Percentiles rank a stretch among this genome's conserved stretches.
Evolutionary conservation across 495 filamentous ascomycete species (phyloP).

Genomic region (Cairneyella variabilis): DNA sequence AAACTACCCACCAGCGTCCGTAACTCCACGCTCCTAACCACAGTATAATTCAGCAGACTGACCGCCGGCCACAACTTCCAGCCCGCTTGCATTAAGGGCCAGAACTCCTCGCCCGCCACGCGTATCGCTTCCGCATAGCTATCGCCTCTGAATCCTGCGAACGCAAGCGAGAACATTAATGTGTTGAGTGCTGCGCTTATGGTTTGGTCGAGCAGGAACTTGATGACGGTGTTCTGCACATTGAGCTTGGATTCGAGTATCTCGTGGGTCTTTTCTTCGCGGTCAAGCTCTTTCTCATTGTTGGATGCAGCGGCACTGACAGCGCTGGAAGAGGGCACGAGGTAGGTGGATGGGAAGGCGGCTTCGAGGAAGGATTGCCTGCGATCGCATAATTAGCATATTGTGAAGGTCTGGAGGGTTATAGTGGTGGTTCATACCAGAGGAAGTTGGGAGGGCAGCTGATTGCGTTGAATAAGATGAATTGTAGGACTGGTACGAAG

Average conservation of each 20-base stretch:
- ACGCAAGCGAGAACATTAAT: slow-evolving; percentile 54
- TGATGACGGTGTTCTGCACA: slow-evolving; percentile 68
- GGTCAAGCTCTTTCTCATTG: slow-evolving; percentile 39
- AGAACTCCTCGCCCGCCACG: slow-evolving; percentile 53
- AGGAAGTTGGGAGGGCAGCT: slow-evolving; percentile 82
- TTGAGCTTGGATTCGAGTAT: slow-evolving; percentile 53
- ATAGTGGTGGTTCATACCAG: slow-evolving; percentile 56
- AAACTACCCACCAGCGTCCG: slow-evolving; percentile 74
- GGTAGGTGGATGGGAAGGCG: slow-evolving; percentile 41
- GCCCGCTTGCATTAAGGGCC: slow-evolving; percentile 66
- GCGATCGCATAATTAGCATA: slow-evolving; percentile 4
- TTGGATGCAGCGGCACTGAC: slow-evolving; percentile 34
- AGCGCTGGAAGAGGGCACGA: slow-evolving; percentile 32
- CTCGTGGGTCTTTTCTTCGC: slow-evolving; percentile 34
- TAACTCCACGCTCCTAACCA: slow-evolving; percentile 68
- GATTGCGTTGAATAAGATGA: slow-evolving; percentile 69
- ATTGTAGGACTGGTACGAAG: slow-evolving; percentile 65
- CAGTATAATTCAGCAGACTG: slow-evolving; percentile 70
- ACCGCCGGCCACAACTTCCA: slow-evolving; percentile 85
- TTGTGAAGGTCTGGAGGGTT: not conserved
- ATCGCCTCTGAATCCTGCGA: slow-evolving; percentile 21
- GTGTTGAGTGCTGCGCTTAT: slow-evolving; percentile 75
- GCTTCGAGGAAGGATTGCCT: slow-evolving; percentile 50
- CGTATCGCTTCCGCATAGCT: slow-evolving; percentile 19
- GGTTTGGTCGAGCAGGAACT: slow-evolving; percentile 81